Conservation (phyloP, 352 stramenopile species). For the Globisporangium recalcitrans region DNA sequence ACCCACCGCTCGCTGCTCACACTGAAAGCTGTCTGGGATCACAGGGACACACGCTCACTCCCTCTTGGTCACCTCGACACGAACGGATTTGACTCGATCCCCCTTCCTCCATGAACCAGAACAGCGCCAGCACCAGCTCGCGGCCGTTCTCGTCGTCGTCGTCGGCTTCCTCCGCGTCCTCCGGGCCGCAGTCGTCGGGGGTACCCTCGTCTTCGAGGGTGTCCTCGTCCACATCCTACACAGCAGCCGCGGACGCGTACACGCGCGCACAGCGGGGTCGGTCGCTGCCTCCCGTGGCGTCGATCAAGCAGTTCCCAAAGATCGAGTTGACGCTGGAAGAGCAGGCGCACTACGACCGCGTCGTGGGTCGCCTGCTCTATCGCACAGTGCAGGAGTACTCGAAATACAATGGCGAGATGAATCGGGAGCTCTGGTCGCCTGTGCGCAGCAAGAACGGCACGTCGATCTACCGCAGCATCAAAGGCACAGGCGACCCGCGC, state of each 20-base stretch:
- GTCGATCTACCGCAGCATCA: constrained; percentile 44
- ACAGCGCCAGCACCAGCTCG: background rate
- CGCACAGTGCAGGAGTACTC: constrained; percentile 27
- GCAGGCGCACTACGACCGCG: constrained; percentile 27
- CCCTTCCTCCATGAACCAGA: background rate
- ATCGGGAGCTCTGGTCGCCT: constrained; percentile 29
- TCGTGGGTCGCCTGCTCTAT: constrained; percentile 21
- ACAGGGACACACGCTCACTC: no score
- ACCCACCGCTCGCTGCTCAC: no score
- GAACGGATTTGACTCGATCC: background rate
- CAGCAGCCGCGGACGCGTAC: constrained; percentile 11
- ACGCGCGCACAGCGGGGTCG: constrained; percentile 6
- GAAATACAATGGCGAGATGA: constrained; percentile 13
- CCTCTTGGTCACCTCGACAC: no score
- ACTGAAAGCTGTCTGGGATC: no score
- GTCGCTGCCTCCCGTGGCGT: background rate
- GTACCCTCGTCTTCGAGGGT: constrained; percentile 8
- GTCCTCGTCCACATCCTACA: constrained; percentile 19
- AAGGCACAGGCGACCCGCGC: constrained; percentile 30
- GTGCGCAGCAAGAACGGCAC: constrained; percentile 31
- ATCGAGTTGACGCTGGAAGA: constrained; percentile 20
- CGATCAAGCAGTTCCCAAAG: constrained; percentile 5
- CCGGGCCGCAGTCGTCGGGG: background rate
- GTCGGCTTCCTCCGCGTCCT: background rate
- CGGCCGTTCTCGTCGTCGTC: background rate